A percentile compares a stretch with the other conserved stretches of the same genome.
These are phyloP conservation scores for Fagopyrum homotropicum DNA, from an alignment of 148 eudicot species.

Conservation along the genomic window DNA sequence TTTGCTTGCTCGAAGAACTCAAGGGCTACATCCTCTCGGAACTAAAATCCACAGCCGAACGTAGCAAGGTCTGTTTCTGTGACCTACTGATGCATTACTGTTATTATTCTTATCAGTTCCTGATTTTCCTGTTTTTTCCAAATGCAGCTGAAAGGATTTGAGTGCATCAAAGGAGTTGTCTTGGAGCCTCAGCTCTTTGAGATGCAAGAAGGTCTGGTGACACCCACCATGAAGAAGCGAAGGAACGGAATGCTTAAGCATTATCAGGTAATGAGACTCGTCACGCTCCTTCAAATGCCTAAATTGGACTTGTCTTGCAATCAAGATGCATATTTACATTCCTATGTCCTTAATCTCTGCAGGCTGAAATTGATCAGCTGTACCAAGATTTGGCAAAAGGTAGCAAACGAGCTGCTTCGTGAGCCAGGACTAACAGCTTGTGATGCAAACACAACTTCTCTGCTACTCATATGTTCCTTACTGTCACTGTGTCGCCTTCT, in stretches of 20 bases:
- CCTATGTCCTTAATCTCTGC: not conserved
- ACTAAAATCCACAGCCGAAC: conserved; percentile 59
- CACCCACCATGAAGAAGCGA: conserved; percentile 85
- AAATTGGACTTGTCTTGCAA: conserved; percentile 58
- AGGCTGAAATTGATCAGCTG: conserved; percentile 3
- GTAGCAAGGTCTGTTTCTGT: conserved; percentile 59
- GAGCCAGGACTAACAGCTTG: not conserved
- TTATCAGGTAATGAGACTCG: conserved; percentile 70
- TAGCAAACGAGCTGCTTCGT: not conserved
- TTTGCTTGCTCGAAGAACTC: conserved; percentile 45
- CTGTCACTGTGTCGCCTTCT: not conserved
- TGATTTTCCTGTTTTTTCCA: conserved; percentile 12
- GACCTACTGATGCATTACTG: not conserved
- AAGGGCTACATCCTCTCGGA: conserved; percentile 43
- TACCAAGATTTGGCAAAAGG: conserved; percentile 6
- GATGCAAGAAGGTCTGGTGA: conserved; percentile 43
- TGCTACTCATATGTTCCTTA: not conserved
- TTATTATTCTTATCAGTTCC: not conserved
- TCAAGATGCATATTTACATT: not conserved
- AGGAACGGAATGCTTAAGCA: conserved; percentile 53
- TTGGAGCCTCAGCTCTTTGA: conserved; percentile 71
- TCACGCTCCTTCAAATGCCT: conserved; percentile 72
- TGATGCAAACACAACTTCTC: not conserved
- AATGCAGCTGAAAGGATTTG: conserved; percentile 91
- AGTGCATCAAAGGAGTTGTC: conserved; percentile 63